These are phyloP conservation scores for Afroboletus lepidellus DNA, from an alignment of 1,284 basidiomycete genomes.

Conservation along the genomic window DNA sequence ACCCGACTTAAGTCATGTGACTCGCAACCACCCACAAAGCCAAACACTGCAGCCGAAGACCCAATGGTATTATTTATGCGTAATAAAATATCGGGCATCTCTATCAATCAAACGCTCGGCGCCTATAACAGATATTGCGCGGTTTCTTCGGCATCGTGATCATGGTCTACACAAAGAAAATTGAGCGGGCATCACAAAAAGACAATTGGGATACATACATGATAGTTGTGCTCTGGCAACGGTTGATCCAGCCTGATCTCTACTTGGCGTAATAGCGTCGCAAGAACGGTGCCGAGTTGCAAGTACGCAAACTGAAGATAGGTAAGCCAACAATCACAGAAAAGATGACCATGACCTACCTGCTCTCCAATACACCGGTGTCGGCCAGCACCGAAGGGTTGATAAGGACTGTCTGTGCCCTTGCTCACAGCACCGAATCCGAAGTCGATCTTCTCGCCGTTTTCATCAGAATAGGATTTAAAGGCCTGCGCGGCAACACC, in stretches of 20 bases:
- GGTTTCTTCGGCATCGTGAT: constrained; percentile 64
- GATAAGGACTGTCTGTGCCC: constrained; percentile 88
- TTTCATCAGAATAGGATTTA: constrained; percentile 69
- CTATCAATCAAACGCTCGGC: constrained; percentile 36
- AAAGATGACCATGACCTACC: constrained; percentile 39
- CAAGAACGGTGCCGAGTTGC: constrained; percentile 85
- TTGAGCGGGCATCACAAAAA: constrained; percentile 1
- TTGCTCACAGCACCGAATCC: constrained; percentile 94
- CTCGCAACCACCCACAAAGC: neutral
- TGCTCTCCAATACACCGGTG: constrained; percentile 96
- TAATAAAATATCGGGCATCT: constrained; percentile 7
- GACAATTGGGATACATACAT: constrained; percentile 53
- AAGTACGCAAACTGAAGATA: constrained; percentile 83
- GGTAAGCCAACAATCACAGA: neutral
- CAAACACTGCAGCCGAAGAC: neutral
- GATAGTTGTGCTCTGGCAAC: constrained; percentile 88
- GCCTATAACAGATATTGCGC: constrained; percentile 47
- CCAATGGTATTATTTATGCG: constrained; percentile 2
- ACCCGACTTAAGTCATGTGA: constrained; percentile 14
- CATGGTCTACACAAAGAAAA: constrained; percentile 53
- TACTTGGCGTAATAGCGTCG: constrained; percentile 75
- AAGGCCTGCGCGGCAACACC: constrained; percentile 77
- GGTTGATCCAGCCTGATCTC: constrained; percentile 67
- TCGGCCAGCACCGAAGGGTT: constrained; percentile 95
- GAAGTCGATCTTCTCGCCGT: constrained; percentile 90